Percentiles rank a stretch among this genome's conserved stretches.
These are phyloP conservation scores for Erucastrum elatum DNA, from an alignment of 345 rosid species.

Conservation along the genomic window DNA sequence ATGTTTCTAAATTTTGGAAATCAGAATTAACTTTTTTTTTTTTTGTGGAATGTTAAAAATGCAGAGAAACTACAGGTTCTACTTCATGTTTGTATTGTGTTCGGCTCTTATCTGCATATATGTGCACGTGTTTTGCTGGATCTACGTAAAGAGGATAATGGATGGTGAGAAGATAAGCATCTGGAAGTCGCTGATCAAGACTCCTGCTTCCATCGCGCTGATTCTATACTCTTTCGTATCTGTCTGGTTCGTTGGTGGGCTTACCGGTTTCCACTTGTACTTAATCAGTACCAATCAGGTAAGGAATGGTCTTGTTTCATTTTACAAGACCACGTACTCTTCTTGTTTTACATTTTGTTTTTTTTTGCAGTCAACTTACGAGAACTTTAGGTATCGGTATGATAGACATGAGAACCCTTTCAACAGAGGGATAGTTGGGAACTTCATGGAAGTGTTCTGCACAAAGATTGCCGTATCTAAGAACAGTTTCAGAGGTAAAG, in stretches of 20 bases:
- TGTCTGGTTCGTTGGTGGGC: constrained; percentile 97
- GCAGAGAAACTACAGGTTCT: constrained; percentile 98
- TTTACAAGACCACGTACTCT: background rate
- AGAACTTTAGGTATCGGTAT: constrained; percentile 79
- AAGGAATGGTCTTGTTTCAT: background rate
- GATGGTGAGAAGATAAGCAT: constrained; percentile 55
- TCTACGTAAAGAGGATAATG: constrained; percentile 70
- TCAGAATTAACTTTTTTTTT: no score
- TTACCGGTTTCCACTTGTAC: constrained; percentile 76
- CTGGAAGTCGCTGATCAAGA: constrained; percentile 79
- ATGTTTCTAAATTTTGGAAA: no score
- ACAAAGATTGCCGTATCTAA: constrained; percentile 63
- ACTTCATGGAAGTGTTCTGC: constrained; percentile 76
- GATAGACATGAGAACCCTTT: constrained; percentile 68
- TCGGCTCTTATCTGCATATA: constrained; percentile 84
- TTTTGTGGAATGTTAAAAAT: constrained; percentile 6
- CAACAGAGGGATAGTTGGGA: constrained; percentile 65
- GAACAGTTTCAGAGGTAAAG: constrained; percentile 78
- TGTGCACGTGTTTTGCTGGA: constrained; percentile 90
- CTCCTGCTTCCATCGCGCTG: constrained; percentile 89
- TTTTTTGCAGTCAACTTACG: constrained; percentile 83
- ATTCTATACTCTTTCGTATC: constrained; percentile 65
- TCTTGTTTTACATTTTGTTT: background rate
- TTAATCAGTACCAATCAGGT: constrained; percentile 95
- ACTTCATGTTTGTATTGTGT: constrained; percentile 79